phyloP scores from a whole-genome alignment of 2,329 filamentous ascomycete genomes.

The Aspergillus calidoustus region DNA sequence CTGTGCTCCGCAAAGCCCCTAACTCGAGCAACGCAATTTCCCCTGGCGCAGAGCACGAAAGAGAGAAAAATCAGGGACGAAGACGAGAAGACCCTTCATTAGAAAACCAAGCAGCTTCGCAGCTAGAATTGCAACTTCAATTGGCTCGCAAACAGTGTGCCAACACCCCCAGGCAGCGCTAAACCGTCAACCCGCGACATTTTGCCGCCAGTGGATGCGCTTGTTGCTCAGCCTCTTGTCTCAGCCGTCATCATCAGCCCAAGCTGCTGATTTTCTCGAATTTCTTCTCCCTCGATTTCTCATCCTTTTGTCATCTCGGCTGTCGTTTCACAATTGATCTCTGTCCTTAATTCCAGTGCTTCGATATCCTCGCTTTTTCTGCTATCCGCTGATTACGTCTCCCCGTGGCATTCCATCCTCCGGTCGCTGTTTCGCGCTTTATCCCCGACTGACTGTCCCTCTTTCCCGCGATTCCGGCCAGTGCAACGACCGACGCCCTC shows the following conservation, averaged over 20 bases:
- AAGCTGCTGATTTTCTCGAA: not conserved
- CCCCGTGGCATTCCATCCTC: not conserved
- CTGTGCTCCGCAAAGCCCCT: slow-evolving; percentile 23
- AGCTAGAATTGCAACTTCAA: not conserved
- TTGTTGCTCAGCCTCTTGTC: slow-evolving; percentile 20
- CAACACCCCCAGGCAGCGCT: slow-evolving; percentile 5
- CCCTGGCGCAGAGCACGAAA: not conserved
- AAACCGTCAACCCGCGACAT: not conserved
- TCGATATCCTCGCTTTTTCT: not conserved
- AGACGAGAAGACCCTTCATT: not conserved
- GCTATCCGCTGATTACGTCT: not conserved
- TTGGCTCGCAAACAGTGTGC: not conserved
- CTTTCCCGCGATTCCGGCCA: slow-evolving; percentile 19
- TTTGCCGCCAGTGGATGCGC: slow-evolving; percentile 9
- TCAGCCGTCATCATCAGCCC: slow-evolving; percentile 14
- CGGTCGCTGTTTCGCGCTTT: slow-evolving; percentile 17
- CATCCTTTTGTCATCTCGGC: not conserved
- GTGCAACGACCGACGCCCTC: slow-evolving; percentile 4
- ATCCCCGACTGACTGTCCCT: slow-evolving; percentile 3
- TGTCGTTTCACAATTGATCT: not conserved
- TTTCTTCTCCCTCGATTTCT: not conserved
- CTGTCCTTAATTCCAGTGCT: not conserved
- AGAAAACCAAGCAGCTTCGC: not conserved
- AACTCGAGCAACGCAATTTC: slow-evolving; percentile 13
- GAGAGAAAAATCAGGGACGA: not conserved